Conservation (phyloP, 2,329 filamentous ascomycete genomes). For the Exophiala viscosa region DNA sequence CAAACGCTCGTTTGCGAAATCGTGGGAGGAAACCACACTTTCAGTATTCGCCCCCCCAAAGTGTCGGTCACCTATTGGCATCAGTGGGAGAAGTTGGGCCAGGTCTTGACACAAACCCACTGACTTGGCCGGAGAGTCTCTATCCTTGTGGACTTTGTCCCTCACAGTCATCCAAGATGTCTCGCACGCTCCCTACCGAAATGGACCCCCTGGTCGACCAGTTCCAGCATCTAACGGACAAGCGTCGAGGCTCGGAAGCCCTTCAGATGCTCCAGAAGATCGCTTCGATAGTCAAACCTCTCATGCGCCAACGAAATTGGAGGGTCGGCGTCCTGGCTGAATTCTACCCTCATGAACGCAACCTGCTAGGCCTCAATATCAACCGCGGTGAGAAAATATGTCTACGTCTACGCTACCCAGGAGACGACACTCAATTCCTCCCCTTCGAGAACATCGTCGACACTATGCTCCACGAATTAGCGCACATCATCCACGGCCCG, state of each 20-base stretch:
- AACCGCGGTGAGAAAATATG: conserved; percentile 75
- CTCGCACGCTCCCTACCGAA: conserved; percentile 30
- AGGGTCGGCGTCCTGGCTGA: conserved; percentile 74
- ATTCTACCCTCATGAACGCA: conserved; percentile 73
- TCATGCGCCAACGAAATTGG: conserved; percentile 86
- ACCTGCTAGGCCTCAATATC: conserved; percentile 76
- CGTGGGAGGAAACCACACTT: too few species aligned
- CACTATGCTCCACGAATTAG: conserved; percentile 90
- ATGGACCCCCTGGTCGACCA: conserved; percentile 47
- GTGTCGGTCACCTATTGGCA: too few species aligned
- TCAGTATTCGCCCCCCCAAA: too few species aligned
- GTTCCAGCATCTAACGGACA: conserved; percentile 52
- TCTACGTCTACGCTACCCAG: conserved; percentile 72
- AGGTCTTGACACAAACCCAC: too few species aligned
- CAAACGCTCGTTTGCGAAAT: too few species aligned
- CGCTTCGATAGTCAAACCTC: conserved; percentile 85
- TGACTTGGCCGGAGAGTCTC: background rate
- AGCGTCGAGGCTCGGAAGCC: conserved; percentile 50
- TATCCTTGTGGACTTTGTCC: background rate
- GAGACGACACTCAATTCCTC: conserved; percentile 72
- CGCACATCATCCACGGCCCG: conserved; percentile 79
- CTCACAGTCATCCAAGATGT: conserved; percentile 11
- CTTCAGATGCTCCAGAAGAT: conserved; percentile 68
- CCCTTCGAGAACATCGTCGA: conserved; percentile 76
- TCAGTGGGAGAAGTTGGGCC: too few species aligned